Base-by-base conservation (phyloP, 345 rosid species). In the Aquilaria sinensis region DNA sequence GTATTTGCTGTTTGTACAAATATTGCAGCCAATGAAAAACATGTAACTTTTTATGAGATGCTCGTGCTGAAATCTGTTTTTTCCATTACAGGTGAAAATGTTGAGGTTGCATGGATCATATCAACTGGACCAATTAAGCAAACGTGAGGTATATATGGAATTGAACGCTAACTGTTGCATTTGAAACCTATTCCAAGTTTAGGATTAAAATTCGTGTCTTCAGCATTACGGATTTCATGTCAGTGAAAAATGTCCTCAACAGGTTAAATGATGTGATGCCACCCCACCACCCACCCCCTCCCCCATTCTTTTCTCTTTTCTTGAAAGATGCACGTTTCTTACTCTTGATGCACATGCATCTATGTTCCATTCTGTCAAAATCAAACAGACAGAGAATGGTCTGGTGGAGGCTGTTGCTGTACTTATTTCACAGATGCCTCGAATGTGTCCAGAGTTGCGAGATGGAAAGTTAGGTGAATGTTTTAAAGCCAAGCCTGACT, bases 371-470 rank as follows among this genome's bases (percentile, higher is more conserved):
- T 37, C 43, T 37, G 43, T 37, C 43, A 37, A 37, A 37, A 37
- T 9, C 43, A 53, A 67, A 67, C 84, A 94, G 97, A 90, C 82
- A 46, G 97, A 94, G 77, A 94, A 86, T 81, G 99, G 96, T 57
- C 85, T 94, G 52, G 97, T 88, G 64, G 96, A 90, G 78, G 86
- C 92, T 68, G 95, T 94, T 53, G 97, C 91, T 75, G 85, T 90
- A 69, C 96, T 94, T 50, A 80, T 94, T 77, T 81, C 96, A 67
- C 90, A 83, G 70, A 88, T 82, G 96, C 99, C 99, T 61, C 92
- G 95, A 61, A 78, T 90, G 90, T 84, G 96, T 53, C 83, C 87
- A 12, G 79, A 82, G 54, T 55, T 84, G 53, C 83, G 77, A 77
- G 76, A 67, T 59, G 95, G 88, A 70, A 83, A 80, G 62, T 71